Base-by-base conservation (phyloP, 2,329 filamentous ascomycete genomes). In the Colletotrichum orchidophilum region DNA sequence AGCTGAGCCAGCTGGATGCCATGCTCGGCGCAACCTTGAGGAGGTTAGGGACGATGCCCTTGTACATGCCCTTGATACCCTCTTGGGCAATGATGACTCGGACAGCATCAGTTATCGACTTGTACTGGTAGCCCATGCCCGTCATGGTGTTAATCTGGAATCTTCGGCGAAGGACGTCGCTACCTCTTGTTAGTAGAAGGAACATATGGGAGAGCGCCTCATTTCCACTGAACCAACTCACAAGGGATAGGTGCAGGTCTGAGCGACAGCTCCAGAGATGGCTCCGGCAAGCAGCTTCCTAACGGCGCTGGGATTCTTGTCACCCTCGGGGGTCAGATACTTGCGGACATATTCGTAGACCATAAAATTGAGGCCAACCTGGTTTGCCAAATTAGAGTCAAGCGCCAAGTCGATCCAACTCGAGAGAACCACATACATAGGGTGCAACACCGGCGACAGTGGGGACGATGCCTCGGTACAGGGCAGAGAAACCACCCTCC, bases 111-210 rank as follows among this genome's bases (percentile, higher is more conserved):
- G 90, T 87, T 53, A 99, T 92, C 7, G 92, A 93, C 77, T 93
- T 95, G 85, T 99, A 99, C 80, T 96, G 91, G 83, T 98, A 98
- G 61, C 96, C 96, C 91, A 99, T 96, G 62, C 96, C 96, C 58
- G 93, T 94, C 96, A 99, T 99, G 64, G 96, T 98, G 83, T 99
- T 99, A 84, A 99, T 96, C 80, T 99, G 96, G 81, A 99, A 99
- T 61, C 96, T 90, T 71, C 96, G 91, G 35, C 96, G 93, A 65
- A 99, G 87, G 2, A 99, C 96, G 79, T 97, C 95, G 80, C 94
- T 96, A 9, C 13, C 58, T 21, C 11, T 15, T 62, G 33, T 79
- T 71, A 80, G 78, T 77, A 73, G 65, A 33, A 11, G 50, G 2
- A 70, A 75, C 13, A 13, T n/a, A n/a, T n/a, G n/a, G n/a, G n/a